Percentiles rank a stretch among this genome's conserved stretches.
phyloP scores from a whole-genome alignment of 176 grass and related monocot genomes.

The Tillandsia fasciculata region DNA sequence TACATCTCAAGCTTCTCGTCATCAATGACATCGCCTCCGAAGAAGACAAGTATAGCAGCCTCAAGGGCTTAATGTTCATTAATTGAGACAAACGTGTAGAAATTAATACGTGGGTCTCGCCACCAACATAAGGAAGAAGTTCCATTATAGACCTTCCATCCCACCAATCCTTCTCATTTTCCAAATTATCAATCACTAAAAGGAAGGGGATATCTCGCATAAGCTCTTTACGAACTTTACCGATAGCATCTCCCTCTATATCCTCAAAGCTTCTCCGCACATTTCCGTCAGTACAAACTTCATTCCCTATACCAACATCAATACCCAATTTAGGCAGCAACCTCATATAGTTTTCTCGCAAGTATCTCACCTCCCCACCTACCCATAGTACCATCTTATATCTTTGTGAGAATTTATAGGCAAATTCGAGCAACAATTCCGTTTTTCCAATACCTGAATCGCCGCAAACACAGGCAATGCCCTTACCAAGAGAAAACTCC shows the following conservation, averaged over 20 bases:
- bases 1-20: constrained; percentile 18
- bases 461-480: constrained; percentile 40
- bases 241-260: constrained; percentile 41
- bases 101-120: constrained; percentile 35
- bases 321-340: constrained; percentile 35
- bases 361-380: constrained; percentile 40
- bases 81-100: constrained; percentile 31
- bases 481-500: not conserved
- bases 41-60: constrained; percentile 19
- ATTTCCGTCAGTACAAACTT: not conserved
- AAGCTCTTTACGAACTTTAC: constrained; percentile 47
- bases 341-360: constrained; percentile 46
- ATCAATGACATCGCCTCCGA: constrained; percentile 35
- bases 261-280: constrained; percentile 12
- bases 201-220: constrained; percentile 49
- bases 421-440: constrained; percentile 47
- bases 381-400: constrained; percentile 65
- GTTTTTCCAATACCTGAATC: constrained; percentile 53
- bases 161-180: constrained; percentile 67
- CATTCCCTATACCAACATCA: constrained; percentile 16
- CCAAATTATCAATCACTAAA: constrained; percentile 53
- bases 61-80: constrained; percentile 18
- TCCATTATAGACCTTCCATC: constrained; percentile 29
- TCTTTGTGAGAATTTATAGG: constrained; percentile 33
- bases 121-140: constrained; percentile 32